Percentiles rank a stretch among this genome's conserved stretches.
Evolutionary conservation across 495 filamentous ascomycete genomes (phyloP).

Genomic region (Podospora anserina): DNA sequence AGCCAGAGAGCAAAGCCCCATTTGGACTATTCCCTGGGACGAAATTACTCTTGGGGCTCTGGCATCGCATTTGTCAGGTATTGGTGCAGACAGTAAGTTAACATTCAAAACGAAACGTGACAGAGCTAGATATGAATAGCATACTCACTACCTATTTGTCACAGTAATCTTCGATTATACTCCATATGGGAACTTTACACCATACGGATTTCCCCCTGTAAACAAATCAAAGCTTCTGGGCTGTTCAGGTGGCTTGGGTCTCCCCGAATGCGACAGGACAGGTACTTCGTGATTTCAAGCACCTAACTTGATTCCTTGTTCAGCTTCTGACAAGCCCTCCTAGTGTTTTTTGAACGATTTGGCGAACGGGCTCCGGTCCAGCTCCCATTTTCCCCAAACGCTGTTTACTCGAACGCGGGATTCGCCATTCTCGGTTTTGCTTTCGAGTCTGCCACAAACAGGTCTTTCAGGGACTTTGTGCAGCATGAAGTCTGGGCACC

Average conservation of each 20-base stretch:
- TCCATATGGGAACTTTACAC: constrained; percentile 28
- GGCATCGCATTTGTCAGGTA: constrained; percentile 38
- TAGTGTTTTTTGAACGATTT: constrained; percentile 36
- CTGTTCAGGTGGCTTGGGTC: constrained; percentile 36
- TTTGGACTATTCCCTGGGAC: constrained; percentile 37
- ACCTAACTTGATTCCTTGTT: background rate
- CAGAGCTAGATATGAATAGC: too few species aligned
- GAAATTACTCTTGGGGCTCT: constrained; percentile 40
- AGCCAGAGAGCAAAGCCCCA: constrained; percentile 24
- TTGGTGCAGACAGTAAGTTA: constrained; percentile 35
- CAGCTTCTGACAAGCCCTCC: background rate
- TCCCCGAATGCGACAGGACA: constrained; percentile 27
- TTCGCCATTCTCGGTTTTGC: constrained; percentile 40
- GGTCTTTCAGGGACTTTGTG: constrained; percentile 31
- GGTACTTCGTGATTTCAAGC: background rate
- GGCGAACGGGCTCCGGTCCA: constrained; percentile 37
- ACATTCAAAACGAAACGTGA: too few species aligned
- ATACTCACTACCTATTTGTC: background rate
- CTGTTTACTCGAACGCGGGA: constrained; percentile 44
- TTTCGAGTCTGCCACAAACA: constrained; percentile 37
- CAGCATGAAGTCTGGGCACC: constrained; percentile 37
- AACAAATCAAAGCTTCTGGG: constrained; percentile 27
- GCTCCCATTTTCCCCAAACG: constrained; percentile 32
- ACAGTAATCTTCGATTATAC: constrained; percentile 32
- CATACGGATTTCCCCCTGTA: constrained; percentile 31